Evolutionary conservation across 2,329 filamentous ascomycete species (phyloP).

Genomic region (Claviceps quebecensis): DNA sequence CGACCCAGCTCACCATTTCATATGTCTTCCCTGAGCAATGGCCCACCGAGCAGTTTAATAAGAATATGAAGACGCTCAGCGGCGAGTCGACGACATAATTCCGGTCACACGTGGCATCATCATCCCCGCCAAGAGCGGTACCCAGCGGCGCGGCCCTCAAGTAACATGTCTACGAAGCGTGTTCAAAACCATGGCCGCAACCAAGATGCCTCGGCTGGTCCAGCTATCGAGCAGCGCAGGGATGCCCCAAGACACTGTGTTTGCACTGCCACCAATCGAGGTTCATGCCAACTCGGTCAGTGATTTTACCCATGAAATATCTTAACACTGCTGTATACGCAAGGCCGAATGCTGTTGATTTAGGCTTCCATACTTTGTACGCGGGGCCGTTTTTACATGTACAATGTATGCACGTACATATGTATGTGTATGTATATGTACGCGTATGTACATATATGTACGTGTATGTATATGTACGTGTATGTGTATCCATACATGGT

Average conservation of each 20-base stretch:
- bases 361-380: no score
- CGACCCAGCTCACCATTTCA: no score
- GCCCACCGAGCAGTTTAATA: no score
- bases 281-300: neutral
- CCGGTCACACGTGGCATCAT: neutral
- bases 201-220: neutral
- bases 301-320: neutral
- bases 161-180: neutral
- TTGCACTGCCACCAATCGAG: conserved; percentile 1
- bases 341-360: neutral
- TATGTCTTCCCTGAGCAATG: no score
- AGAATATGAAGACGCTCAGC: no score
- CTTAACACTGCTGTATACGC: neutral
- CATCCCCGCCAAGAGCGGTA: neutral
- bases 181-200: neutral
- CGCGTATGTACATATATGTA: no score
- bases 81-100: no score
- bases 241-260: neutral
- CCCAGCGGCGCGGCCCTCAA: neutral
- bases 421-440: no score
- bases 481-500: no score
- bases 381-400: no score
- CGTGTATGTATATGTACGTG: no score
- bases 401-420: no score
- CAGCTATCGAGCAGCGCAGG: neutral